These are phyloP conservation scores for Alternaria tenuissima DNA, from an alignment of 2,329 filamentous ascomycete genomes.

Conservation along the genomic window DNA sequence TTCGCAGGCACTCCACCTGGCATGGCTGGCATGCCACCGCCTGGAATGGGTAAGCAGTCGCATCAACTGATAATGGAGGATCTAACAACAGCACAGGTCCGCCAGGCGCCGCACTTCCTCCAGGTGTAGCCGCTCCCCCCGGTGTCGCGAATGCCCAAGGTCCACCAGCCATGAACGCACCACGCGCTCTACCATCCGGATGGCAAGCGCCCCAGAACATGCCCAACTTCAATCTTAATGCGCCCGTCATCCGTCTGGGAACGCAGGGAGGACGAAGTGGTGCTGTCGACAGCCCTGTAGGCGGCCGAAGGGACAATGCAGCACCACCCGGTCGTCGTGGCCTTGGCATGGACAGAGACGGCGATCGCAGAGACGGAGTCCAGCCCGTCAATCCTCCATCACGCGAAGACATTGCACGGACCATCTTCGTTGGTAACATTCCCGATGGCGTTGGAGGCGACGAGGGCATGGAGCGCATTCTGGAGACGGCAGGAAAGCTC, in stretches of 20 bases:
- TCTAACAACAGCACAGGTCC: slow-evolving; percentile 17
- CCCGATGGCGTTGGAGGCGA: slow-evolving; percentile 80
- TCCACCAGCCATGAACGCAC: slow-evolving; percentile 78
- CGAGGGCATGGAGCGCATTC: slow-evolving; percentile 78
- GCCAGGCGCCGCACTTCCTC: slow-evolving; percentile 59
- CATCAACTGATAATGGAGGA: background rate
- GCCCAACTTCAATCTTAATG: slow-evolving; percentile 98
- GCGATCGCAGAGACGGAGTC: slow-evolving; percentile 70
- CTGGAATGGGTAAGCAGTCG: slow-evolving; percentile 75
- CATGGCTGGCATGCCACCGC: slow-evolving; percentile 78
- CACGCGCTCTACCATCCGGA: slow-evolving; percentile 78
- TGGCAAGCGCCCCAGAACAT: slow-evolving; percentile 92
- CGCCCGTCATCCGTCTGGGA: slow-evolving; percentile 92
- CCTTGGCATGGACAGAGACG: slow-evolving; percentile 66
- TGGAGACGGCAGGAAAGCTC: slow-evolving; percentile 79
- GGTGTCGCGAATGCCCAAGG: slow-evolving; percentile 79
- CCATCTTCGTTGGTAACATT: slow-evolving; percentile 88
- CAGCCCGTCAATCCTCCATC: slow-evolving; percentile 82
- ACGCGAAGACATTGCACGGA: slow-evolving; percentile 88
- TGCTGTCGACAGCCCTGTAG: slow-evolving; percentile 52
- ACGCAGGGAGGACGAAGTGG: slow-evolving; percentile 73
- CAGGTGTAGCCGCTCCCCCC: slow-evolving; percentile 77
- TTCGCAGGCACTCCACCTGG: slow-evolving; percentile 77
- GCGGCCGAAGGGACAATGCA: slow-evolving; percentile 59
- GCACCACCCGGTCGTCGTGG: slow-evolving; percentile 56